Base-by-base conservation (phyloP, 306 rosid species). In the Ammopiptanthus mongolicus region DNA sequence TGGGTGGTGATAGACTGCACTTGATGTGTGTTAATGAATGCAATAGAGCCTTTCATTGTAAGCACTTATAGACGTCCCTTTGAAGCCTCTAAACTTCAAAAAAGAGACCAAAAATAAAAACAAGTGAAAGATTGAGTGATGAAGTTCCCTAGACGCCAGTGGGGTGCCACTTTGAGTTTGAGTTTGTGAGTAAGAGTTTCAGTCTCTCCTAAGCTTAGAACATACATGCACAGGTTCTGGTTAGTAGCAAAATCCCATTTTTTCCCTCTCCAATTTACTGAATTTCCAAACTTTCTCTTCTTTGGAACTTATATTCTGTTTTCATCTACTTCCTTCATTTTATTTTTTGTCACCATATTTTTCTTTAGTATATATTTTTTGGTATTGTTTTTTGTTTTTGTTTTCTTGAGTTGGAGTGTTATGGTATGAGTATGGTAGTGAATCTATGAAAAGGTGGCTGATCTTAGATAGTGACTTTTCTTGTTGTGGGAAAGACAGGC, bases 171-270 rank as follows among this genome's bases (percentile, higher is more conserved):
- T 39, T 39, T 42, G 48, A 42, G 48, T 42, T 42, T 42, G 15
- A 44, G 50, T 42, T 42, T 42, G 22, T 1, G 28, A n/a, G n/a
- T n/a, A n/a, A n/a, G n/a, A n/a, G n/a, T n/a, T n/a, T n/a, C n/a
- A 29, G 17, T 42, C 14, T 10, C 11, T 41, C 47, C 0, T 29
- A 15, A 11, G 22, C 22, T 47, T 61, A 2, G 33, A 9, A 57
- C 28, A 12, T 65, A 78, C 78, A 73, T 75, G 74, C 80, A 84
- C 34, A 23, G 50, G 62, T 65, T 80, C 58, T 80, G 60, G 80
- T 57, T 59, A 47, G 66, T 80, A 56, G 2, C 65, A 36, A 33
- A 37, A 39, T 65, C 78, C 66, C 84, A 81, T 77, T 81, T 78
- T 52, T 79, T 58, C 62, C 48, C 33, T 51, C 72, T 31, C 6